Base-by-base conservation (phyloP, 2,329 filamentous ascomycete genomes). In the Zopfia rhizophila region DNA sequence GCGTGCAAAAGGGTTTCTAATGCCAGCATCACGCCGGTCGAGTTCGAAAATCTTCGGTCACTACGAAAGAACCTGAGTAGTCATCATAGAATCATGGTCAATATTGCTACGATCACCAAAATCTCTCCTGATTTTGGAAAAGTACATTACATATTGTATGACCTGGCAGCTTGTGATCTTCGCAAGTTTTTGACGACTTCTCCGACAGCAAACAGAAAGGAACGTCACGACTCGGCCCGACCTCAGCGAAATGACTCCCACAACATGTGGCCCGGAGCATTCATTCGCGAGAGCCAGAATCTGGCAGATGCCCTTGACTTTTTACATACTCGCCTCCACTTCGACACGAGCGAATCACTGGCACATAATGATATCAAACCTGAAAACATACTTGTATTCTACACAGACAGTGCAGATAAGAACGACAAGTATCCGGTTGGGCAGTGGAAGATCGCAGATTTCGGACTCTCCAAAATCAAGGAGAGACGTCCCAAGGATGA, bases 391-490 rank as follows among this genome's bases (percentile, higher is more conserved):
- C 16, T 51, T 6, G 38, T 51, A 7, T 51, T 51, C 33, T 41
- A 35, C 25, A 41, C 42, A 11, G 16, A 37, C 22, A 27, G n/a
- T 10, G 1, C 13, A 1, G 19, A 28, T 19, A 8, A 10, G 10
- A 21, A 36, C 0, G 19, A 38, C 7, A 43, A 5, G 19, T 43
- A 32, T 24, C 38, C 48, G 3, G 48, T 51, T 4, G 43, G 48
- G 0, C 29, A 40, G 17, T 50, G 47, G 47, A 51, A 51, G 18
- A 51, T 51, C 3, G 29, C 48, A 3, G 48, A 51, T 22, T 51
- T 51, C 22, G 48, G 48, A 7, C 23, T 51, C 3, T 24, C 43
- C 3, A 32, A 28, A 11, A 32, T 51, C 21, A 47, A 51, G 17
- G 8, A 8, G 24, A 27, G n/a, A 27, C 24, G 24, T 27, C 24